phyloP scores from a whole-genome alignment of 2,329 filamentous ascomycete species.

The Grosmannia clavigera region DNA sequence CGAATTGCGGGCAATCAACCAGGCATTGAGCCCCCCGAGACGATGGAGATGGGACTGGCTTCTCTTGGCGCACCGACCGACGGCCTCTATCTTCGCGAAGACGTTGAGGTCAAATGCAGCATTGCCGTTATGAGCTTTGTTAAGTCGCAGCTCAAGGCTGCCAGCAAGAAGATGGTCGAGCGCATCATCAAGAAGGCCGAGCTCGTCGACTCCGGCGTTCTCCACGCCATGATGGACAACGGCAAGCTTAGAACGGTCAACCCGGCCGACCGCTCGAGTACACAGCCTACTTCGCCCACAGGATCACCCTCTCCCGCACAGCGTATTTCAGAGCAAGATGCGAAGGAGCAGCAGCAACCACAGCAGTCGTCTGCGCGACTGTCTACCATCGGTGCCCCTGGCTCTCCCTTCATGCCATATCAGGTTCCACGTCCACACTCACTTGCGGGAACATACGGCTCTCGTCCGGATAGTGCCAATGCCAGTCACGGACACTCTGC shows the following conservation, averaged over 20 bases:
- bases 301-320: slow-evolving; percentile 13
- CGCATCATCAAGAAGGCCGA: slow-evolving; percentile 61
- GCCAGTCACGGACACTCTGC: slow-evolving; percentile 14
- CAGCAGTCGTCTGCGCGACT: slow-evolving; percentile 12
- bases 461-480: slow-evolving; percentile 18
- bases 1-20: slow-evolving; percentile 57
- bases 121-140: slow-evolving; percentile 52
- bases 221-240: slow-evolving; percentile 56
- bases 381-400: background rate
- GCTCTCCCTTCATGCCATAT: slow-evolving; percentile 20
- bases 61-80: slow-evolving; percentile 47
- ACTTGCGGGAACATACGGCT: slow-evolving; percentile 16
- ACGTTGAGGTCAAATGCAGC: slow-evolving; percentile 60
- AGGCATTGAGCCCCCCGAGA: slow-evolving; percentile 48
- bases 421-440: slow-evolving; percentile 28
- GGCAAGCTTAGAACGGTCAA: slow-evolving; percentile 49
- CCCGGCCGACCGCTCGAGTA: slow-evolving; percentile 35
- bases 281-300: slow-evolving; percentile 7
- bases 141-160: slow-evolving; percentile 53
- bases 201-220: slow-evolving; percentile 50
- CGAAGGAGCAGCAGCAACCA: slow-evolving; percentile 11
- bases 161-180: slow-evolving; percentile 54
- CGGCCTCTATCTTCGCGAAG: slow-evolving; percentile 55
- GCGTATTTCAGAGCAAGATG: background rate
- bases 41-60: slow-evolving; percentile 47